Evolutionary conservation across 208 protist genomes (phyloP), one percentile per base, ranked within the genome.

Genomic region (Perkinsela sp.): DNA sequence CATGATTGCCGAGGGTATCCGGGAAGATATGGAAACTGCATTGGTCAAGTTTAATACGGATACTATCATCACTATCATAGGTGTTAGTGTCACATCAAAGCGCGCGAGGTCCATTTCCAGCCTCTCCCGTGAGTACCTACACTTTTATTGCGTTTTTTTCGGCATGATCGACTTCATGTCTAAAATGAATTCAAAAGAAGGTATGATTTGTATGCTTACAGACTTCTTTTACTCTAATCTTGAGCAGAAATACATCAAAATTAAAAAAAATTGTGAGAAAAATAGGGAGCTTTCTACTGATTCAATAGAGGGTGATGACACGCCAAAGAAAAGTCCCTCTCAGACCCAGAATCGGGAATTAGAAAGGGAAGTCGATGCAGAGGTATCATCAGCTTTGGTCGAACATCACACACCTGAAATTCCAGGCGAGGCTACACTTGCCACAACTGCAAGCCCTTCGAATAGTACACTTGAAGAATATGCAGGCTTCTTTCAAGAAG

Each of bases 151-250:
- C 40, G 40, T 57, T n/a, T 57, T 57, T 6, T 22, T 57, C 40
- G 40, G 22, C 22, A 22, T 57, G 40, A 22, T 57, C 13, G 40
- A 57, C 13, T 57, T 22, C 40, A n/a, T 22, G 13, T 6, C 40
- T n/a, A 57, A 57, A 57, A 57, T 57, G 22, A 57, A 6, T 57
- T 57, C 40, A 22, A 57, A 57, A 22, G 40, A 57, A 57, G 22
- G 13, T 57, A 57, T 57, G 40, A 22, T 57, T 22, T 57, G 40
- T 22, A 57, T 57, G 40, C 40, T 57, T 22, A 57, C 40, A 57
- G 40, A 6, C 40, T 57, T 57, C 40, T 57, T 57, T 57, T 57
- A 57, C 40, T 57, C 40, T 22, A 57, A 57, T n/a, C 40, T 57
- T 57, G 6, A 6, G 40, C 6, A 57, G 22, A 57, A 57, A 57